phyloP scores from a whole-genome alignment of 345 rosid genomes.

The Syzygium aromaticum region DNA sequence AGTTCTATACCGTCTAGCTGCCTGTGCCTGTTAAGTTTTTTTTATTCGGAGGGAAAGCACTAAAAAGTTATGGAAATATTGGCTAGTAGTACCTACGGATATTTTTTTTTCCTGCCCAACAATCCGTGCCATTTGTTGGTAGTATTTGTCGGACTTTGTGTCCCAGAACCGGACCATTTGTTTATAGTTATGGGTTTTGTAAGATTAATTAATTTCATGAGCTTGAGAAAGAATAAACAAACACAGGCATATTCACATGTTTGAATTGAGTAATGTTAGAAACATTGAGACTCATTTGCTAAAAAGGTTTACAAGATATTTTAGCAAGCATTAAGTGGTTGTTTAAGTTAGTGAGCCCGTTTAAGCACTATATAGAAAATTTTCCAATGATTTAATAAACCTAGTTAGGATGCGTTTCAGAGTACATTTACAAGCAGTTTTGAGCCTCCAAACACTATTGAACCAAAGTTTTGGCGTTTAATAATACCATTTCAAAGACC shows the following conservation, averaged over 20 bases:
- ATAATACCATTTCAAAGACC: not conserved
- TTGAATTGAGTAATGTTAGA: not conserved
- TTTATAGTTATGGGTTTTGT: too few species aligned
- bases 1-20: too few species aligned
- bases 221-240: not conserved
- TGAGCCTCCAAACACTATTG: not conserved
- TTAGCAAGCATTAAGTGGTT: not conserved
- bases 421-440: not conserved
- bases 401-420: not conserved
- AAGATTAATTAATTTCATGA: too few species aligned
- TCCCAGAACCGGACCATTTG: too few species aligned
- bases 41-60: too few species aligned
- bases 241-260: not conserved
- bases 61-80: too few species aligned
- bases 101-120: too few species aligned
- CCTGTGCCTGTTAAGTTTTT: too few species aligned
- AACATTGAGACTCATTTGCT: too few species aligned
- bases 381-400: not conserved
- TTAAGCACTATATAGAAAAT: not conserved
- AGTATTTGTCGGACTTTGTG: too few species aligned
- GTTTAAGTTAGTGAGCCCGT: not conserved
- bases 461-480: accelerated
- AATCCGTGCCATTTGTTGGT: too few species aligned
- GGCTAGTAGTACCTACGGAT: too few species aligned
- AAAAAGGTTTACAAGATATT: not conserved